Percentiles rank a stretch among this genome's conserved stretches.
phyloP scores from a whole-genome alignment of 2,329 filamentous ascomycete genomes.

The Fusarium penzigii region DNA sequence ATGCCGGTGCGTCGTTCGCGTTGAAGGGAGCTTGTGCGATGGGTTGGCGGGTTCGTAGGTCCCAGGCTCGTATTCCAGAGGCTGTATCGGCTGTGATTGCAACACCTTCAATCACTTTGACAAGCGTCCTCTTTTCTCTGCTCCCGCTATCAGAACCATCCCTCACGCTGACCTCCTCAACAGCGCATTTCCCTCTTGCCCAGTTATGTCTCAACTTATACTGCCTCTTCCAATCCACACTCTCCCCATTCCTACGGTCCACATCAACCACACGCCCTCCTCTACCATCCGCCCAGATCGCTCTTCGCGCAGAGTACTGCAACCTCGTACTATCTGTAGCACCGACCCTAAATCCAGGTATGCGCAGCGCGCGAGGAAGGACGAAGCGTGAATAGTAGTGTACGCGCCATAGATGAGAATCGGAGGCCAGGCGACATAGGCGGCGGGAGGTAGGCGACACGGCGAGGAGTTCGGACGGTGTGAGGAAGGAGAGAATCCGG shows the following conservation, averaged over 20 bases:
- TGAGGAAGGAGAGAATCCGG: slow-evolving; percentile 77
- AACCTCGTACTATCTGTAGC: slow-evolving; percentile 35
- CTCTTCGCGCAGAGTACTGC: slow-evolving; percentile 46
- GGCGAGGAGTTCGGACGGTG: slow-evolving; percentile 66
- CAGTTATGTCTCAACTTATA: slow-evolving; percentile 92
- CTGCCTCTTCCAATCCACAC: slow-evolving; percentile 82
- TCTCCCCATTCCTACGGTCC: slow-evolving; percentile 20
- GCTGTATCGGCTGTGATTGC: slow-evolving; percentile 73
- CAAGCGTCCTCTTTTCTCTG: slow-evolving; percentile 62
- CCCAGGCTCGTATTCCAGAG: slow-evolving; percentile 78
- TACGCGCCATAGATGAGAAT: slow-evolving; percentile 88
- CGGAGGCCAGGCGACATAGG: slow-evolving; percentile 70
- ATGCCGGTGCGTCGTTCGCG: slow-evolving; percentile 50
- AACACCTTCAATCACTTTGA: slow-evolving; percentile 74
- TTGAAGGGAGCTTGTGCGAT: slow-evolving; percentile 51
- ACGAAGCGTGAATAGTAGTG: slow-evolving; percentile 89
- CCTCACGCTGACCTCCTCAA: slow-evolving; percentile 71
- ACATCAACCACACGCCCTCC: slow-evolving; percentile 52
- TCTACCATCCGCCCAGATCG: slow-evolving; percentile 48
- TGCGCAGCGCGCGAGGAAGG: slow-evolving; percentile 73
- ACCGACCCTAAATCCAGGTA: slow-evolving; percentile 62
- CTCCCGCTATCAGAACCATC: slow-evolving; percentile 33
- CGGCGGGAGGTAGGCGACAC: slow-evolving; percentile 70
- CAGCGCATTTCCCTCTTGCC: slow-evolving; percentile 77
- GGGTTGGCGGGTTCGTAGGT: slow-evolving; percentile 62